Base-by-base conservation (phyloP, 148 eudicot species). In the Talinum fruticosum region DNA sequence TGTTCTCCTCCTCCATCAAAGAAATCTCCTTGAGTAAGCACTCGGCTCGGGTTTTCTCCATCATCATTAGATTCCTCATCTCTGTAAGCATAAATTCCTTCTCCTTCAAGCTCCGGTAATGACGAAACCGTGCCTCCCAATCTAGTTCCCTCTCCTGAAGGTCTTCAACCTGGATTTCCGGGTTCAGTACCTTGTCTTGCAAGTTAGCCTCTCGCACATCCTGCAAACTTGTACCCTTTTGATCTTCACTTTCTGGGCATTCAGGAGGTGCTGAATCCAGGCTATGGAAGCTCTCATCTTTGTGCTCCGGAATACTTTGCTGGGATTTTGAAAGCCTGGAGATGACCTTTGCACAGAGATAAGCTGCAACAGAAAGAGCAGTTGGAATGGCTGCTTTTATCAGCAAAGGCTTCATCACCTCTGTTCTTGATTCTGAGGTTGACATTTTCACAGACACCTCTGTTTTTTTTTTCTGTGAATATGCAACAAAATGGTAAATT, bases 331-430 rank as follows among this genome's bases (percentile, higher is more conserved):
- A 44, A 32, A 75, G 88, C 38, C 77, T 83, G 0, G 75, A 51
- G 23, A 72, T 37, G 34, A 86, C 51, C 61, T 66, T 82, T 0
- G 85, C 81, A 66, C 80, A 35, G 15, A 89, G 67, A 54, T 79
- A 84, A 70, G 88, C 87, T 75, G 85, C 87, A 67, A 80, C 72
- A 73, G 92, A 71, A 69, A 89, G 68, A 16, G 80, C 90, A 6
- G 82, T 28, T 15, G 92, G 83, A 59, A 89, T 86, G 18, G 89
- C 86, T 53, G 85, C 87, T 72, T 81, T 87, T 68, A 86, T 49
- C 32, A 85, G 26, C 36, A 84, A 76, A 54, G 86, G 83, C 77
- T 82, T 87, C 66, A 85, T 75, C 34, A 75, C 64, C 35, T 87
- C 82, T 59, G 84, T 71, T 82, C 80, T 87, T 79, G 87, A 53